phyloP scores from a whole-genome alignment of 495 filamentous ascomycete species.

The Thermothielavioides terrestris region DNA sequence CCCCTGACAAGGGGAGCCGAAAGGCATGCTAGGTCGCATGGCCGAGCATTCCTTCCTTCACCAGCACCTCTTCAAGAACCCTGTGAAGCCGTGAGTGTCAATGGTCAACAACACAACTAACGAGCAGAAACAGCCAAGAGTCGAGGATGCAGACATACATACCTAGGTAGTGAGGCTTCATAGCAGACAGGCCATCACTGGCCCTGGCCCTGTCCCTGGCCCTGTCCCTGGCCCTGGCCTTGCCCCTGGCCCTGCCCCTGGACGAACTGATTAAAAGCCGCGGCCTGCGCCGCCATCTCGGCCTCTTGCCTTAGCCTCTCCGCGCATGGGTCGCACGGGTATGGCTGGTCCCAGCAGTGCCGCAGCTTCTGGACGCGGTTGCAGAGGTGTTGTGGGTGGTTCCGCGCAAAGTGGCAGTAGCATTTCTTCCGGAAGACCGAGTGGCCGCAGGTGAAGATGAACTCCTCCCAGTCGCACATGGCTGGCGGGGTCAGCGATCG shows the following conservation, averaged over 20 bases:
- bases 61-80: no score
- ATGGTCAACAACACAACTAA: no score
- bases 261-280: no score
- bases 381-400: slow-evolving; percentile 56
- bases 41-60: no score
- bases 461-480: slow-evolving; percentile 63
- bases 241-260: not conserved
- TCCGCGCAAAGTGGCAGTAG: slow-evolving; percentile 62
- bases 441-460: slow-evolving; percentile 53
- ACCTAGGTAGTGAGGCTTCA: no score
- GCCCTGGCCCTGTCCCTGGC: no score
- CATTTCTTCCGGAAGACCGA: slow-evolving; percentile 45
- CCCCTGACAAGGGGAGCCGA: no score
- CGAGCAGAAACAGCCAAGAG: no score
- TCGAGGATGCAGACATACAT: no score
- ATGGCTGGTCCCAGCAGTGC: slow-evolving; percentile 42
- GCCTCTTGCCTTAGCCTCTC: slow-evolving; percentile 4
- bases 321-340: slow-evolving; percentile 36
- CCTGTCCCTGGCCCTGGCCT: not conserved
- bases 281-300: not conserved
- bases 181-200: no score
- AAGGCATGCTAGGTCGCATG: no score
- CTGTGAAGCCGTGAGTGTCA: no score
- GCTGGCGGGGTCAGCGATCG: not conserved
- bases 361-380: slow-evolving; percentile 52